phyloP scores from a whole-genome alignment of 164 flowering plant species.

The Nymphaea colorata region DNA sequence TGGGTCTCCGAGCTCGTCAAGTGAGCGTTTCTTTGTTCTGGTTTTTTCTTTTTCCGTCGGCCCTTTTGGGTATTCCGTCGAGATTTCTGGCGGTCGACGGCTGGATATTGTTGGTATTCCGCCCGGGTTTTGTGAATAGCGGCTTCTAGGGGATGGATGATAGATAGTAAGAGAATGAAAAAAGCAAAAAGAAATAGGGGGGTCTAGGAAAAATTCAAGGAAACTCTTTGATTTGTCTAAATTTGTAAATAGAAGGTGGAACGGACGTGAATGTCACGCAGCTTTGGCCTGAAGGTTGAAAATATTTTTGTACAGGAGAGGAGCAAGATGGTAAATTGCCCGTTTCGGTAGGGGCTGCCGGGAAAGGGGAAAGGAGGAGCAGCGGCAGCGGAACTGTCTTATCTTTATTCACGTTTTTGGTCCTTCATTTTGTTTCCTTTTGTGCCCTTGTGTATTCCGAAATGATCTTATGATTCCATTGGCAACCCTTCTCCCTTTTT shows the following conservation, averaged over 20 bases:
- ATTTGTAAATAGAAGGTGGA: not conserved
- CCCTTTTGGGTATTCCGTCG: not conserved
- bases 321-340: not conserved
- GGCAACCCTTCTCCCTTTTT: too few relatives aligned
- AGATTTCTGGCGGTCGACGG: not conserved
- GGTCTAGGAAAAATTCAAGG: not conserved
- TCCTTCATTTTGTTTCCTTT: not conserved
- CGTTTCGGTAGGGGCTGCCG: not conserved
- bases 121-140: not conserved
- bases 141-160: not conserved
- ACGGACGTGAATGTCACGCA: not conserved
- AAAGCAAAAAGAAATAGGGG: not conserved
- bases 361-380: not conserved
- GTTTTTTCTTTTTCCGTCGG: not conserved
- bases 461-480: too few relatives aligned
- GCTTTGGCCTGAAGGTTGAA: not conserved
- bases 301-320: not conserved
- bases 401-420: not conserved
- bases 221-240: not conserved
- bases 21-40: slow-evolving; percentile 13
- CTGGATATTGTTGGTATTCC: not conserved
- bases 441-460: not conserved
- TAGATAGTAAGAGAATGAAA: not conserved
- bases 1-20: slow-evolving; percentile 70
- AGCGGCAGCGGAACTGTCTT: not conserved